These are phyloP conservation scores for Mesembryanthemum crystallinum DNA, from an alignment of 148 eudicot genomes.

Conservation along the genomic window DNA sequence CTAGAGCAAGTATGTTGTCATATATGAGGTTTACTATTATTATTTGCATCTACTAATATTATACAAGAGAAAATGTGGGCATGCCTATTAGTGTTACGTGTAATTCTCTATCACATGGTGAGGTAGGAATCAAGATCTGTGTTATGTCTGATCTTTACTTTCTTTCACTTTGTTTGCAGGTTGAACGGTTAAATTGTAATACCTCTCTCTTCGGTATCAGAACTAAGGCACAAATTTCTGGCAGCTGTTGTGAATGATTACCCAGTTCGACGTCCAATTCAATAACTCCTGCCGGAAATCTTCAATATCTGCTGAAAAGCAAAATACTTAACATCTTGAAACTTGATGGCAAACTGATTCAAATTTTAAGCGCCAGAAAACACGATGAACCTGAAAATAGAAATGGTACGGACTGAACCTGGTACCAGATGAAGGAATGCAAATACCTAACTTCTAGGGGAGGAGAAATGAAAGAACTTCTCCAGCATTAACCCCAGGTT, in stretches of 20 bases:
- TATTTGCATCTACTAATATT: background rate
- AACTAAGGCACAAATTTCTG: background rate
- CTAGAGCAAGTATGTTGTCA: background rate
- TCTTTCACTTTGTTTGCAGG: background rate
- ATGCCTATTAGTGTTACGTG: background rate
- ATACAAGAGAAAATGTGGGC: background rate
- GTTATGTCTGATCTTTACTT: background rate
- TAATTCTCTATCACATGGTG: background rate
- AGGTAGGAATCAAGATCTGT: background rate
- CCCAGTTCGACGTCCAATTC: background rate
- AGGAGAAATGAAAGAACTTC: background rate
- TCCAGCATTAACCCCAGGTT: background rate
- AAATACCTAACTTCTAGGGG: background rate
- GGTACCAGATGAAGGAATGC: background rate
- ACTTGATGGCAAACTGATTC: background rate
- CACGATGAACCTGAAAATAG: background rate
- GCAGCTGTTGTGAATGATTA: background rate
- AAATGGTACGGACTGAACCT: background rate
- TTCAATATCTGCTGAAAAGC: background rate
- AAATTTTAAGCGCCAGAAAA: background rate
- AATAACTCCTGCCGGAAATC: background rate
- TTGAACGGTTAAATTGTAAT: background rate
- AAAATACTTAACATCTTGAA: background rate
- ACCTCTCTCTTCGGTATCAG: background rate
- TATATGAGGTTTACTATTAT: background rate